phyloP scores from a whole-genome alignment of 2,329 filamentous ascomycete genomes.

The Anthostomella pinea region DNA sequence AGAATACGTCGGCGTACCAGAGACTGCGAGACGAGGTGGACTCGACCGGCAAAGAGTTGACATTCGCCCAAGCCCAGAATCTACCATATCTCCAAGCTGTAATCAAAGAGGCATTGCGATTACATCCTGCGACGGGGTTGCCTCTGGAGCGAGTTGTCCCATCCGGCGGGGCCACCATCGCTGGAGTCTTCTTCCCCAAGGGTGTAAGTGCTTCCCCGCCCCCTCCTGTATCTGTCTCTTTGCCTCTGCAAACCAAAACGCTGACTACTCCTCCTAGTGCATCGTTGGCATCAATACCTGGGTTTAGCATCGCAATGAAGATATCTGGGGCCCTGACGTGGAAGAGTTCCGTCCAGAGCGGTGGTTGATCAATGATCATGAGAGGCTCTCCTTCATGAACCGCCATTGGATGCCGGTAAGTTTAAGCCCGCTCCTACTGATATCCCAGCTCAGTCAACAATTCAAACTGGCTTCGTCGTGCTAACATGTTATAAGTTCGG shows the following conservation, averaged over 20 bases:
- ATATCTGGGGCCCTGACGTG: constrained; percentile 33
- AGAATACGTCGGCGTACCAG: constrained; percentile 11
- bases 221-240: neutral
- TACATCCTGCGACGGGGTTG: constrained; percentile 47
- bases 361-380: constrained; percentile 34
- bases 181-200: constrained; percentile 30
- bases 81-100: constrained; percentile 52
- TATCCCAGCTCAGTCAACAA: no score
- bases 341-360: constrained; percentile 39
- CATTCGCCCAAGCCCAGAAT: constrained; percentile 37
- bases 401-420: constrained; percentile 16
- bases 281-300: constrained; percentile 37
- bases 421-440: neutral
- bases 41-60: neutral
- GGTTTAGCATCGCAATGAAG: constrained; percentile 33
- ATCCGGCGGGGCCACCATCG: constrained; percentile 40
- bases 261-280: neutral
- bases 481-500: constrained; percentile 32
- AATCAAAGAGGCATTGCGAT: constrained; percentile 51
- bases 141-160: constrained; percentile 50
- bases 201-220: constrained; percentile 18
- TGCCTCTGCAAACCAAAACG: neutral
- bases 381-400: constrained; percentile 28
- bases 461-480: neutral
- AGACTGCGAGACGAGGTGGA: constrained; percentile 8